These are phyloP conservation scores for Botrytis elliptica DNA, from an alignment of 2,329 filamentous ascomycete genomes.

Conservation along the genomic window DNA sequence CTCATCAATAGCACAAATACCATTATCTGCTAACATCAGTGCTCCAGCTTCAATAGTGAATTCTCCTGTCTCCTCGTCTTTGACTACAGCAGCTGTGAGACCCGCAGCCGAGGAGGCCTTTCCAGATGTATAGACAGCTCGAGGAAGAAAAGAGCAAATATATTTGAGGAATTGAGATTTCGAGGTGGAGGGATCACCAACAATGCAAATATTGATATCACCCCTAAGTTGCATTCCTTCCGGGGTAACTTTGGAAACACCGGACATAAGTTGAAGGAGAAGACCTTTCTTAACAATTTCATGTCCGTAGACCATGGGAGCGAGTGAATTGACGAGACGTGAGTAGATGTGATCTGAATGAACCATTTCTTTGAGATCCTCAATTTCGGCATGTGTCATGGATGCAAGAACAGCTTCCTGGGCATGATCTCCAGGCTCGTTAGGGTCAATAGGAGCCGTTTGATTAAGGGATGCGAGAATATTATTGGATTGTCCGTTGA, in stretches of 20 bases:
- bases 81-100: constrained; percentile 94
- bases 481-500: constrained; percentile 74
- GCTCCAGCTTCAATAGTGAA: constrained; percentile 98
- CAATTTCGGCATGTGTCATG: constrained; percentile 81
- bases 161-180: constrained; percentile 99
- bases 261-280: constrained; percentile 91
- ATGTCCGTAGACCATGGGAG: constrained; percentile 96
- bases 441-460: constrained; percentile 62
- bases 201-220: constrained; percentile 98
- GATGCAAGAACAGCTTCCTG: constrained; percentile 85
- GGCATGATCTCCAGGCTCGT: constrained; percentile 75
- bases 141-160: constrained; percentile 92
- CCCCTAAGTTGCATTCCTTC: constrained; percentile 96
- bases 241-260: constrained; percentile 85
- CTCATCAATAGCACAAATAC: constrained; percentile 97
- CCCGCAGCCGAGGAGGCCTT: constrained; percentile 97
- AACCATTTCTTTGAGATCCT: constrained; percentile 89
- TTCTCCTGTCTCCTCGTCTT: constrained; percentile 97
- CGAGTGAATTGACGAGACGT: constrained; percentile 86
- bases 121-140: constrained; percentile 94
- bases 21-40: constrained; percentile 94
- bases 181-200: constrained; percentile 93
- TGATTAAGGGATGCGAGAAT: constrained; percentile 83
- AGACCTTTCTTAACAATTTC: constrained; percentile 97
- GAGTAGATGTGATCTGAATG: constrained; percentile 95